These are phyloP conservation scores for Ophryocystis elektroscirrha DNA, from an alignment of 169 alveolate species.

Conservation along the genomic window DNA sequence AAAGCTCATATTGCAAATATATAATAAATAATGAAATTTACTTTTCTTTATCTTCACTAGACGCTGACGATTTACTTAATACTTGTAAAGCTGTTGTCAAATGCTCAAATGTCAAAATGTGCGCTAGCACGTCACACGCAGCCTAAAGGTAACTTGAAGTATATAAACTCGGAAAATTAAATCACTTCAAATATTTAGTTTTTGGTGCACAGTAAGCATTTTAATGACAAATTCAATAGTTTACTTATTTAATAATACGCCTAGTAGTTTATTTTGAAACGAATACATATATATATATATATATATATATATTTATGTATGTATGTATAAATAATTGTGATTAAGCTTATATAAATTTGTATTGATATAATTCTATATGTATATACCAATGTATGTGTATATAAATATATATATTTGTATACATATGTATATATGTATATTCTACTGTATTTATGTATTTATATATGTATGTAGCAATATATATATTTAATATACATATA, in stretches of 20 bases:
- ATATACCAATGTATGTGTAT: background rate
- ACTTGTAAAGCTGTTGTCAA: too few species aligned
- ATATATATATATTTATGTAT: background rate
- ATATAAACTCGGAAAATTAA: too few species aligned
- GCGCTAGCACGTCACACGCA: too few species aligned
- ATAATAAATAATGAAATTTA: too few species aligned
- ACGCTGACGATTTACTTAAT: too few species aligned
- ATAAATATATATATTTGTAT: background rate
- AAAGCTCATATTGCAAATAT: background rate
- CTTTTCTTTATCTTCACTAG: too few species aligned
- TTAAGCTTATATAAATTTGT: background rate
- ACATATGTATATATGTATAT: background rate
- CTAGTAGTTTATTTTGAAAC: background rate
- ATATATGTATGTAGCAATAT: background rate
- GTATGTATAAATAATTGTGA: background rate
- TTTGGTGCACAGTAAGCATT: too few species aligned
- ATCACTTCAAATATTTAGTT: too few species aligned
- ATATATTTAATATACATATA: background rate
- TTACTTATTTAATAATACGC: background rate
- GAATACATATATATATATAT: background rate
- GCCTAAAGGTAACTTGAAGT: too few species aligned
- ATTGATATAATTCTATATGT: background rate
- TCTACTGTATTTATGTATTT: background rate
- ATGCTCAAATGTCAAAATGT: too few species aligned
- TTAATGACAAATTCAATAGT: too few species aligned